Base-by-base conservation (phyloP, 2,329 filamentous ascomycete species). In the Fusarium sp. region DNA sequence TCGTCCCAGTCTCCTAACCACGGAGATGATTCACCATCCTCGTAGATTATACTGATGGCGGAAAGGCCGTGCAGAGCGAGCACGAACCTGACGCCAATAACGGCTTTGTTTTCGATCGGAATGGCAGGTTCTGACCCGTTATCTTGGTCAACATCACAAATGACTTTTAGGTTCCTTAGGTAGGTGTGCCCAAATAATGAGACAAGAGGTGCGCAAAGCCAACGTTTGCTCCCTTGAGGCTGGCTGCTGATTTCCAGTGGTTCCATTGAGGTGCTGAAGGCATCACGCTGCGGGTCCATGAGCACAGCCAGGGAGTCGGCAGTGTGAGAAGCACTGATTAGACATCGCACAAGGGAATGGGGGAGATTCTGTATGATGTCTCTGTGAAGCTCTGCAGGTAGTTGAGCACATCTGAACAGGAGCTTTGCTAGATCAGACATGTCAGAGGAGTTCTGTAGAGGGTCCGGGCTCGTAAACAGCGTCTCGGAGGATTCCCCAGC, bases 381-480 rank as follows among this genome's bases (percentile, higher is more conserved):
- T 18, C 12, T 15, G 16, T 57, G 54, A 9, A 57, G 41, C 18
- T 57, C 54, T 3, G 15, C n/a, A 13, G 54, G 54, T 6, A 57
- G 31, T 31, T 48, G 31, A 41, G 54, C 31, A 44, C 54, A 57
- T 18, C 31, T 11, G 12, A 18, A 39, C 15, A 57, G 16, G 37
- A 57, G 54, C 11, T 30, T 18, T 9, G 54, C 18, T 9, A 41
- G 15, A 7, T 39, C 31, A 13, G 48, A 44, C 27, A 4, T 28
- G 8, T 18, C 30, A 6, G 46, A 12, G 12, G 31, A 36, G 30
- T 12, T 31, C 36, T 39, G 36, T 16, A 31, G 9, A 10, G n/a
- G 13, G 18, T 31, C 44, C 9, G 27, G 44, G 28, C 23, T 15
- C 13, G 15, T 16, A 47, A 47, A 47, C 13, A 47, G 10, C 27